Evolutionary conservation across 2,329 filamentous ascomycete genomes (phyloP).

Genomic region (Exutisphaerella laricina): DNA sequence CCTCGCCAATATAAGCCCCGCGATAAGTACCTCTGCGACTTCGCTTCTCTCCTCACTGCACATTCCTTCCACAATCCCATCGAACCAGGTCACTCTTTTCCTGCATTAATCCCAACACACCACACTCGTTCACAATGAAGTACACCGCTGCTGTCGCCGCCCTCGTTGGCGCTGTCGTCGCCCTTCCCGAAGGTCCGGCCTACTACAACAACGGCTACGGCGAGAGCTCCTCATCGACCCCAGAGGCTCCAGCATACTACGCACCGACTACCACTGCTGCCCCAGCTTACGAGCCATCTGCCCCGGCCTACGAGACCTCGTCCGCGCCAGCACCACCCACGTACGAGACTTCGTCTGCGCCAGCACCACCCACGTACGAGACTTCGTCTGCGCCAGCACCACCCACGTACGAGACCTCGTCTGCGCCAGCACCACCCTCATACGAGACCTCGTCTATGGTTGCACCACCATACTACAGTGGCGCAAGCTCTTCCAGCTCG

Average conservation of each 20-base stretch:
- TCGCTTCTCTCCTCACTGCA: not conserved
- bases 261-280: not conserved
- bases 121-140: slow-evolving; percentile 1
- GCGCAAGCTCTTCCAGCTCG: not conserved
- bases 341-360: not conserved
- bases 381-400: not conserved
- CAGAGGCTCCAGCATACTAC: not conserved
- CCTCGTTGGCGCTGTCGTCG: slow-evolving; percentile 1
- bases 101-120: not conserved
- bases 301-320: not conserved
- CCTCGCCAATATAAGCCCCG: not conserved
- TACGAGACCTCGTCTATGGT: not conserved
- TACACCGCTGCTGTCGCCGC: slow-evolving; percentile 1
- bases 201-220: slow-evolving; percentile 1
- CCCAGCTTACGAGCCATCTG: not conserved
- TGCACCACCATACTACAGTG: slow-evolving; percentile 1
- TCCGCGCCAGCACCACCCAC: not conserved
- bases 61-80: not conserved
- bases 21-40: not conserved
- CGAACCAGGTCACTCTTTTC: not conserved
- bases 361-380: not conserved
- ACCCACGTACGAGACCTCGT: not conserved
- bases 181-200: not conserved
- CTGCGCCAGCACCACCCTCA: not conserved
- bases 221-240: not conserved